Evolutionary conservation across 441 rosid species (phyloP).

Genomic region (Flueggea neowawraea): DNA sequence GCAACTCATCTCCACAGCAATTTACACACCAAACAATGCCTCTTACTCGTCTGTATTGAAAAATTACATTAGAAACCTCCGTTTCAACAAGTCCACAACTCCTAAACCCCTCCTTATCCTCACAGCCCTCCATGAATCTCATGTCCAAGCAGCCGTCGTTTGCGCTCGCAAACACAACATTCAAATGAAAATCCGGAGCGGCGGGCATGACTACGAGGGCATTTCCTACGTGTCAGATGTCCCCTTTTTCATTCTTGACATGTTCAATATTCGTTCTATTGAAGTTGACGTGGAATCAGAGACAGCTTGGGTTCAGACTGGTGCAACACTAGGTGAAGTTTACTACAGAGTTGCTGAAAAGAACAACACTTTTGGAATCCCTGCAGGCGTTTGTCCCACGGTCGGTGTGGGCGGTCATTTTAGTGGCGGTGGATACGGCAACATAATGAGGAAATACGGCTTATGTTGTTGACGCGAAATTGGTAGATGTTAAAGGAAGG

Average conservation of each 20-base stretch:
- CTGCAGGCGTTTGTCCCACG: slow-evolving; percentile 58
- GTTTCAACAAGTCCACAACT: slow-evolving; percentile 28
- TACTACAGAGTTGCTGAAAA: too few species aligned
- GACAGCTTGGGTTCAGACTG: too few species aligned
- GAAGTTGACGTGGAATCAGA: not conserved
- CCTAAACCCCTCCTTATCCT: slow-evolving; percentile 22
- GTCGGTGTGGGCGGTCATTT: slow-evolving; percentile 56
- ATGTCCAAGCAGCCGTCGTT: slow-evolving; percentile 21
- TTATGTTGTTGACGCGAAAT: slow-evolving; percentile 47
- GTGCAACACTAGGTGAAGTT: too few species aligned
- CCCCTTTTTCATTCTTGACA: slow-evolving; percentile 16
- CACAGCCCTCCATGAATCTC: slow-evolving; percentile 18
- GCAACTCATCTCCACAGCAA: slow-evolving; percentile 32
- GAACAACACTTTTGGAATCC: not conserved
- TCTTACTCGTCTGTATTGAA: slow-evolving; percentile 25
- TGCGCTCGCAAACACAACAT: slow-evolving; percentile 18
- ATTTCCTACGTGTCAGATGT: slow-evolving; percentile 8
- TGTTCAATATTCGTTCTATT: slow-evolving; percentile 7
- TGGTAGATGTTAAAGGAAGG: slow-evolving; percentile 43
- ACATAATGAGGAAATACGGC: slow-evolving; percentile 53
- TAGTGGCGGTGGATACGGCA: slow-evolving; percentile 57
- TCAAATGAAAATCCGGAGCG: slow-evolving; percentile 29
- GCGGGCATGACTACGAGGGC: slow-evolving; percentile 34
- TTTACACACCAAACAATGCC: slow-evolving; percentile 38
- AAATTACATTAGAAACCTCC: slow-evolving; percentile 13